phyloP scores from a whole-genome alignment of 805 yeast genomes.

The Citeromyces matritensis region DNA sequence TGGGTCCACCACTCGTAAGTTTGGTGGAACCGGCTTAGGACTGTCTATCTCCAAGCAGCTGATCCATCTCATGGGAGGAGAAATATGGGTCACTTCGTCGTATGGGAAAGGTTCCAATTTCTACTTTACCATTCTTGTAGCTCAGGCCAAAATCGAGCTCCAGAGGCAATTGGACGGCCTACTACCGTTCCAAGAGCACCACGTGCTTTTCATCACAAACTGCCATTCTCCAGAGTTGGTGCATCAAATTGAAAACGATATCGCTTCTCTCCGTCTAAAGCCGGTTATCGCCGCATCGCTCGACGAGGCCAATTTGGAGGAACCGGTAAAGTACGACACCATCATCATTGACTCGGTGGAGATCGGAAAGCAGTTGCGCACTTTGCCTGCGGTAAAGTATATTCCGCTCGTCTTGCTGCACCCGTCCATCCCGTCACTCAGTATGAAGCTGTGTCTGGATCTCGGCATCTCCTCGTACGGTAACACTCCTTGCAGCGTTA shows the following conservation, averaged over 20 bases:
- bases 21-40: slow-evolving; percentile 90
- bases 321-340: slow-evolving; percentile 55
- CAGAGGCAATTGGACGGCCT: slow-evolving; percentile 53
- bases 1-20: slow-evolving; percentile 84
- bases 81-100: slow-evolving; percentile 76
- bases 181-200: slow-evolving; percentile 57
- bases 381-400: slow-evolving; percentile 65
- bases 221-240: slow-evolving; percentile 37
- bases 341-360: slow-evolving; percentile 73
- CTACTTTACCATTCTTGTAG: slow-evolving; percentile 67
- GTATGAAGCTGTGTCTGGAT: slow-evolving; percentile 71
- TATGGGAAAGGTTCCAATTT: slow-evolving; percentile 76
- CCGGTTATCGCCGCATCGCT: slow-evolving; percentile 42
- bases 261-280: slow-evolving; percentile 39
- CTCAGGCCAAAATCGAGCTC: slow-evolving; percentile 51
- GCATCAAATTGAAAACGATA: slow-evolving; percentile 31
- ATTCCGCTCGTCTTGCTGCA: slow-evolving; percentile 72
- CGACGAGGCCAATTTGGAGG: slow-evolving; percentile 38
- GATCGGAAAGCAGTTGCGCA: slow-evolving; percentile 53
- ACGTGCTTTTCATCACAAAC: slow-evolving; percentile 55
- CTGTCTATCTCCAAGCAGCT: slow-evolving; percentile 76
- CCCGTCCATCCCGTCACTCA: slow-evolving; percentile 61
- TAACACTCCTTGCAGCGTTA: slow-evolving; percentile 72
- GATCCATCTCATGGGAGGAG: slow-evolving; percentile 88
- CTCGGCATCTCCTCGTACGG: slow-evolving; percentile 82